These are phyloP conservation scores for Trichopus zeylanicus DNA, from an alignment of 116 monocot genomes.

Conservation along the genomic window DNA sequence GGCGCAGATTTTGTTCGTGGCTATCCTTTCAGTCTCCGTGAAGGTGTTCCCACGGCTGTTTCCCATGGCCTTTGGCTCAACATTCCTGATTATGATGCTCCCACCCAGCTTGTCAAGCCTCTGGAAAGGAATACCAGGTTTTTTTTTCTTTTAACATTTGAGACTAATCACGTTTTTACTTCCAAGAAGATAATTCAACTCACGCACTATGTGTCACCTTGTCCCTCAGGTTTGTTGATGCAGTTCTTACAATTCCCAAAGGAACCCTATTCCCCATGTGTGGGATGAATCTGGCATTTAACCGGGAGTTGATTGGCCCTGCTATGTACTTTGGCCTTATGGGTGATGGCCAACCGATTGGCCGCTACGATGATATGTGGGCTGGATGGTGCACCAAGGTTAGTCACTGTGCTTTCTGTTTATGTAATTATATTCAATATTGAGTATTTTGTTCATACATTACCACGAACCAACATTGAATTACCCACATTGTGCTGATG, in stretches of 20 bases:
- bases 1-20: slow-evolving; percentile 79
- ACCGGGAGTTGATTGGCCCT: slow-evolving; percentile 68
- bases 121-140: slow-evolving; percentile 62
- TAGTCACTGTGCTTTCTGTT: too few species aligned
- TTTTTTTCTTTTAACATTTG: background rate
- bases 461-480: too few species aligned
- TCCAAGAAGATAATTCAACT: background rate
- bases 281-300: slow-evolving; percentile 77
- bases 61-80: slow-evolving; percentile 76
- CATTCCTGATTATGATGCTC: slow-evolving; percentile 79
- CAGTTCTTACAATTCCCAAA: slow-evolving; percentile 66
- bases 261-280: slow-evolving; percentile 71
- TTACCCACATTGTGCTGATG: too few species aligned
- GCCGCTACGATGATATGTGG: slow-evolving; percentile 87
- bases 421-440: background rate
- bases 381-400: slow-evolving; percentile 82
- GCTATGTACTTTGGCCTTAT: slow-evolving; percentile 87
- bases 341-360: slow-evolving; percentile 80
- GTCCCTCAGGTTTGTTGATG: slow-evolving; percentile 55
- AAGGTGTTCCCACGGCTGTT: slow-evolving; percentile 59
- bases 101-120: slow-evolving; percentile 78
- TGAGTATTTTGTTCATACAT: background rate
- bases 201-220: background rate
- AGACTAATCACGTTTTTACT: background rate
- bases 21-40: slow-evolving; percentile 72